phyloP scores from a whole-genome alignment of 140 eudicot genomes.

The Anethum foeniculum region DNA sequence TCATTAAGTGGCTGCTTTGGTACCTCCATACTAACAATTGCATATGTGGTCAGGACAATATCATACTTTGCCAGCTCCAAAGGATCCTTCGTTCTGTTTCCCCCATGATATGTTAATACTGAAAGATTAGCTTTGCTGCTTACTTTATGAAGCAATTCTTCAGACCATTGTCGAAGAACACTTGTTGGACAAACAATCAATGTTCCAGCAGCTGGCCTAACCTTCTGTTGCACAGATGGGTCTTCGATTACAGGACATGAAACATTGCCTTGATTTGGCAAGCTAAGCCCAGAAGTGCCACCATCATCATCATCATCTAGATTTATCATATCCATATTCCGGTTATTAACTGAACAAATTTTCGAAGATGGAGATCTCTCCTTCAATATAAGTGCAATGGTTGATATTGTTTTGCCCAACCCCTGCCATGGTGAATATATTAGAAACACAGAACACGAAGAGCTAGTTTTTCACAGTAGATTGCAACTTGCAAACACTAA shows the following conservation, averaged over 20 bases:
- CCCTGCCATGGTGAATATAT: conserved; percentile 45
- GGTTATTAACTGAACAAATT: conserved; percentile 16
- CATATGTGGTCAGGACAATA: conserved; percentile 82
- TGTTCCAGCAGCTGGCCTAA: conserved; percentile 77
- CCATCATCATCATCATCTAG: conserved; percentile 58
- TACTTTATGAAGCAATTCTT: conserved; percentile 69
- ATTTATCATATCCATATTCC: conserved; percentile 47
- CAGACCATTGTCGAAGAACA: conserved; percentile 90
- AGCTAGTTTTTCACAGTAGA: conserved; percentile 3
- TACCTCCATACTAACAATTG: conserved; percentile 92
- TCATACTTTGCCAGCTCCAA: conserved; percentile 71
- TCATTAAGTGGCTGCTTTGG: conserved; percentile 77
- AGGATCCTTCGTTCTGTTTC: conserved; percentile 72
- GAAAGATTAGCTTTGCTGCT: conserved; percentile 58
- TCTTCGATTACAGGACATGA: conserved; percentile 14
- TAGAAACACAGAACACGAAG: conserved; percentile 1
- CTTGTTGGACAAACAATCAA: conserved; percentile 94
- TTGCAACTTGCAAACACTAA: not conserved
- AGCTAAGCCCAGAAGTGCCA: conserved; percentile 18
- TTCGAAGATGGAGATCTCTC: conserved; percentile 57
- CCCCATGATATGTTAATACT: conserved; percentile 69
- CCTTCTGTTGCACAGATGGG: conserved; percentile 25
- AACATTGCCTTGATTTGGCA: conserved; percentile 16
- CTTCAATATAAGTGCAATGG: conserved; percentile 79
- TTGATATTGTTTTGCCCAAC: conserved; percentile 81